Evolutionary conservation across 2,329 filamentous ascomycete genomes (phyloP).

Genomic region (Diaporthe helianthi): DNA sequence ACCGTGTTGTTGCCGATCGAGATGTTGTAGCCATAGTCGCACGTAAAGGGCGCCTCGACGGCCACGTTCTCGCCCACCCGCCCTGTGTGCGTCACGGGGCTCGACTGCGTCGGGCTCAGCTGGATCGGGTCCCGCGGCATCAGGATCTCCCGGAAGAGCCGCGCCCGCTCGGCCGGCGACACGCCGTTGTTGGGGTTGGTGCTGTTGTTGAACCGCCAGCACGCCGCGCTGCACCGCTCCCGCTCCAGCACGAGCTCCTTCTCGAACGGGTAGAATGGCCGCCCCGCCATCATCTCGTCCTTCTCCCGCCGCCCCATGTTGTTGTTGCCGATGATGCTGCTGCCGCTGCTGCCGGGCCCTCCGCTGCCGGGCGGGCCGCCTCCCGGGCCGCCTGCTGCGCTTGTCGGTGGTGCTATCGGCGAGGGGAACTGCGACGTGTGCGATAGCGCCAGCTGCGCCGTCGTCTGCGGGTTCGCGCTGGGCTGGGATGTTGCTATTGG

Average conservation of each 20-base stretch:
- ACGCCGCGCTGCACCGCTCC: conserved; percentile 80
- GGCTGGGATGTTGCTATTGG: conserved; percentile 49
- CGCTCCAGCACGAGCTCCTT: conserved; percentile 81
- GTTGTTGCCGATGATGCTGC: background rate
- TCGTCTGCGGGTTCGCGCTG: conserved; percentile 56
- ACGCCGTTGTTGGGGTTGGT: conserved; percentile 77
- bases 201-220: conserved; percentile 87
- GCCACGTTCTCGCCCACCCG: conserved; percentile 76
- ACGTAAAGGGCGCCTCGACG: conserved; percentile 88
- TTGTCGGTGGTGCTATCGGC: conserved; percentile 41
- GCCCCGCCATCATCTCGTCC: conserved; percentile 85
- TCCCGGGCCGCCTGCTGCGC: conserved; percentile 40
- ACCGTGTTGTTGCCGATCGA: conserved; percentile 83
- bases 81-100: conserved; percentile 61
- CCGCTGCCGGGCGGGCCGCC: background rate
- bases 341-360: background rate
- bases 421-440: conserved; percentile 56
- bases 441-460: conserved; percentile 66
- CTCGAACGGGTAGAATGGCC: conserved; percentile 81
- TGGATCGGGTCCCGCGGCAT: conserved; percentile 65
- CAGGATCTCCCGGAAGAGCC: conserved; percentile 76
- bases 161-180: conserved; percentile 70
- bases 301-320: conserved; percentile 68
- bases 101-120: conserved; percentile 61
- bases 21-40: conserved; percentile 94